A percentile compares a stretch with the other conserved stretches of the same genome.
phyloP scores from a whole-genome alignment of 2,329 filamentous ascomycete species.

The Cercospora beticola region DNA sequence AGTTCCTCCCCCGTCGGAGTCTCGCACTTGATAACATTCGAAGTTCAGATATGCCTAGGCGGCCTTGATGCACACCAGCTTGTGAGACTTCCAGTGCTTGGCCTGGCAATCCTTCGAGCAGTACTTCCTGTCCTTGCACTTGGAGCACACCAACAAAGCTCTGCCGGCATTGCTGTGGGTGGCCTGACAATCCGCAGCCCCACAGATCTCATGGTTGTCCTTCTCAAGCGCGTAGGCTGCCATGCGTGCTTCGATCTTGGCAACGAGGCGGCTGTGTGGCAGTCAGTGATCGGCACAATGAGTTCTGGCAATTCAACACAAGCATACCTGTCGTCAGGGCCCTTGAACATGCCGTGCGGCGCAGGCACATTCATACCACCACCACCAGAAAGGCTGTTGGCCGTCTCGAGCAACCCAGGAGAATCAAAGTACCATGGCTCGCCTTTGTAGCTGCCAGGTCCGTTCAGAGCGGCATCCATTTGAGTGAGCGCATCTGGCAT shows the following conservation, averaged over 20 bases:
- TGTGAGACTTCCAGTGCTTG: background rate
- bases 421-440: too few relatives aligned
- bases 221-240: background rate
- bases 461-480: conserved; percentile 4
- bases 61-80: background rate
- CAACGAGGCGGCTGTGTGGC: too few relatives aligned
- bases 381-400: too few relatives aligned
- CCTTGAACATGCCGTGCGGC: too few relatives aligned
- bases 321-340: too few relatives aligned
- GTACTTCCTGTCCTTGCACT: conserved; percentile 41
- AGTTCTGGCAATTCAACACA: too few relatives aligned
- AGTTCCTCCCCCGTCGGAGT: too few relatives aligned
- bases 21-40: background rate
- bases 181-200: background rate
- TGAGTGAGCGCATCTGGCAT: conserved; percentile 4
- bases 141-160: conserved; percentile 11
- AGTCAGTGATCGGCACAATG: too few relatives aligned
- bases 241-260: conserved; percentile 4
- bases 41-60: too few relatives aligned
- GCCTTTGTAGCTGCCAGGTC: conserved; percentile 9
- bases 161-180: too few relatives aligned
- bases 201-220: background rate
- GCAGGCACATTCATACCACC: too few relatives aligned
- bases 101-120: conserved; percentile 31
- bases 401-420: too few relatives aligned